These are phyloP conservation scores for Russula sp. DNA, from an alignment of 768 basidiomycete genomes.

Conservation along the genomic window DNA sequence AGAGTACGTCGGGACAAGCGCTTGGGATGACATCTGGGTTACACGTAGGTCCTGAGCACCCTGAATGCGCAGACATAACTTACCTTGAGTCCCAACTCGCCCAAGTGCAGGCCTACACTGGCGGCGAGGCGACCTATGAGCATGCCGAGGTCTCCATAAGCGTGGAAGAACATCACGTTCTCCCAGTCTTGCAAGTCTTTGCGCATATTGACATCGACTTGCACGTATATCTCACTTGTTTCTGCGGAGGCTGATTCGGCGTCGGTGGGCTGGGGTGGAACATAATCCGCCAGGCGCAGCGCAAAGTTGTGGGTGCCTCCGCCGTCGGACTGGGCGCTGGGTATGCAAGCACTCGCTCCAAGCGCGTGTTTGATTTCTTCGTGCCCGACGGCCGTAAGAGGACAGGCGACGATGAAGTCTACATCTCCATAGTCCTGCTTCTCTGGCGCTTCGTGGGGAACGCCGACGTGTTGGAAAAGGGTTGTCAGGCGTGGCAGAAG, in stretches of 20 bases:
- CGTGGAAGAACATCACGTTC: conserved; percentile 48
- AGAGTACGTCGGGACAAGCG: conserved; percentile 27
- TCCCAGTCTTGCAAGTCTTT: conserved; percentile 44
- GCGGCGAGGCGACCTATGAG: conserved; percentile 54
- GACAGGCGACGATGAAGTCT: conserved; percentile 56
- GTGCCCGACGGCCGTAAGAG: conserved; percentile 28
- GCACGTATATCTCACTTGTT: conserved; percentile 30
- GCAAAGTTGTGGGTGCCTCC: conserved; percentile 62
- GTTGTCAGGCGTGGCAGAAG: conserved; percentile 37
- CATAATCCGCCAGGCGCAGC: conserved; percentile 35
- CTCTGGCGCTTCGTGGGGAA: conserved; percentile 59
- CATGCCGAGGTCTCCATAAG: conserved; percentile 70
- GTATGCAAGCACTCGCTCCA: conserved; percentile 35
- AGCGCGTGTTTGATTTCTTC: conserved; percentile 34
- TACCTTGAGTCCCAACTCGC: conserved; percentile 56
- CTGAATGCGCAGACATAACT: neutral
- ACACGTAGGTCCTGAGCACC: conserved; percentile 24
- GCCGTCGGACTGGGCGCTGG: conserved; percentile 43
- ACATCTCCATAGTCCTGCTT: conserved; percentile 65
- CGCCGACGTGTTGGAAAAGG: conserved; percentile 46
- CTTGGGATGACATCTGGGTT: conserved; percentile 37
- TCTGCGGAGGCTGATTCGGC: conserved; percentile 11
- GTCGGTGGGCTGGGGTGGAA: conserved; percentile 35
- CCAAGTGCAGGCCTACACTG: conserved; percentile 45
- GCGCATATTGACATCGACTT: conserved; percentile 65